These are phyloP conservation scores for Flaveria robusta DNA, from an alignment of 129 eudicot species.

Conservation along the genomic window DNA sequence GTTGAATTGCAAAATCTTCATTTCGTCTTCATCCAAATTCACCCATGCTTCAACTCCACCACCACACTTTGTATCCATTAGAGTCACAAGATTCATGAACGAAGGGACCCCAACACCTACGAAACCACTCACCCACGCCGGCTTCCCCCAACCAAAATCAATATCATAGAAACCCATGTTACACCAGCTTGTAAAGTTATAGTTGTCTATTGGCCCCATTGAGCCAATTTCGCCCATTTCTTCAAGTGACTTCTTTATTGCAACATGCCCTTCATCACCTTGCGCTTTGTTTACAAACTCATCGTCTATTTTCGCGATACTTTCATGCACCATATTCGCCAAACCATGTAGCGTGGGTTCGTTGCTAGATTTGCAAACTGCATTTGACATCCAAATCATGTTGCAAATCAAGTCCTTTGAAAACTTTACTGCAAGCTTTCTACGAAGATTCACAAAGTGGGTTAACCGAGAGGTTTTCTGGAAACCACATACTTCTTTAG, in stretches of 20 bases:
- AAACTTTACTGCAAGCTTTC: conserved; percentile 16
- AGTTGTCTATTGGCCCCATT: conserved; percentile 24
- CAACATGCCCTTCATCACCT: conserved; percentile 17
- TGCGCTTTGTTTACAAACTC: conserved; percentile 20
- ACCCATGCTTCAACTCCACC: conserved; percentile 48
- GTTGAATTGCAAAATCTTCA: conserved; percentile 20
- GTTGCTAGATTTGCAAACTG: background rate
- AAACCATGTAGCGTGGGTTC: background rate
- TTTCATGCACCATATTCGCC: conserved; percentile 18
- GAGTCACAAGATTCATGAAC: conserved; percentile 28
- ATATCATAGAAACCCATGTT: conserved; percentile 53
- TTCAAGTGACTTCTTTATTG: background rate
- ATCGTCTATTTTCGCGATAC: background rate
- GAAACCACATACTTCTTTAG: conserved; percentile 1
- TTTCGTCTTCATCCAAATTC: conserved; percentile 25
- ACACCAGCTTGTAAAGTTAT: conserved; percentile 56
- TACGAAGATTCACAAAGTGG: background rate
- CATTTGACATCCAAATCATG: background rate
- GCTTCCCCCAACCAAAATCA: conserved; percentile 55
- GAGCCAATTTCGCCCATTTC: conserved; percentile 15
- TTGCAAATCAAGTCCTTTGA: conserved; percentile 24
- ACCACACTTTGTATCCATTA: conserved; percentile 33
- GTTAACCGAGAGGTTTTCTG: conserved; percentile 2
- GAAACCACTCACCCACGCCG: conserved; percentile 42
- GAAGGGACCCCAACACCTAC: conserved; percentile 10